Base-by-base conservation (phyloP, 495 filamentous ascomycete species). In the Collariella sp. region DNA sequence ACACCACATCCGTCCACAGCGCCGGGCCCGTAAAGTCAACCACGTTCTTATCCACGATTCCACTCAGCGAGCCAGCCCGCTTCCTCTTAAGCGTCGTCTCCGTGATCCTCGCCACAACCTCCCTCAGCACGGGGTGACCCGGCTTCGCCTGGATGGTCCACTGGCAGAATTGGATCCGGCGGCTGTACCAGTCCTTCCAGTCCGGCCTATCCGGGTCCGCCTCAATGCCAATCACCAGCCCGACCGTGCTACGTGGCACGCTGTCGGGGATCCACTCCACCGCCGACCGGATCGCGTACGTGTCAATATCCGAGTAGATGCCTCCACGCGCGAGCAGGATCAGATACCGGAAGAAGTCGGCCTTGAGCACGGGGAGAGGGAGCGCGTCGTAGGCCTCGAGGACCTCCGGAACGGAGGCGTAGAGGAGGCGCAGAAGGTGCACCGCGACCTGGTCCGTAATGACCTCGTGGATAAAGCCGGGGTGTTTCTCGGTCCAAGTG, bases 141-240 rank as follows among this genome's bases (percentile, higher is more conserved):
- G 93, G 86, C 68, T 98, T 98, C 39, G 87, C 73, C 64, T 96
- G 91, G 47, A 98, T 96, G 4, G 93, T 98, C 93, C 93, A 98
- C 66, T 98, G 93, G 69, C 93, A 98, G 69, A 98, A 98, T 63
- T 98, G 93, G 46, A 98, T 89, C 24, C 93, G 78, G 48, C 93
- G 85, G 48, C 88, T 90, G 70, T 96, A 98, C 93, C 93, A 98
- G 0, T 95, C 77, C 33, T 81, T 79, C 93, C 93, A 98, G 62
- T 98, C 93, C 2, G 80, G 78, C 39, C 93, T 79, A 67, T 97
- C 90, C 1, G 93, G 91, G 62, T 98, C 93, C 4, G 93, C 93
- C 69, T 98, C 93, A 55, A 98, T 96, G 40, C 93, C 93, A 59
- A 96, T 77, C 20, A 97, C 83, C 33, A 97, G 72, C 3, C 93